Percentiles rank a stretch among this genome's conserved stretches.
Conservation (phyloP, 31 red algal species). For the Asparagopsis taxiformis region DNA sequence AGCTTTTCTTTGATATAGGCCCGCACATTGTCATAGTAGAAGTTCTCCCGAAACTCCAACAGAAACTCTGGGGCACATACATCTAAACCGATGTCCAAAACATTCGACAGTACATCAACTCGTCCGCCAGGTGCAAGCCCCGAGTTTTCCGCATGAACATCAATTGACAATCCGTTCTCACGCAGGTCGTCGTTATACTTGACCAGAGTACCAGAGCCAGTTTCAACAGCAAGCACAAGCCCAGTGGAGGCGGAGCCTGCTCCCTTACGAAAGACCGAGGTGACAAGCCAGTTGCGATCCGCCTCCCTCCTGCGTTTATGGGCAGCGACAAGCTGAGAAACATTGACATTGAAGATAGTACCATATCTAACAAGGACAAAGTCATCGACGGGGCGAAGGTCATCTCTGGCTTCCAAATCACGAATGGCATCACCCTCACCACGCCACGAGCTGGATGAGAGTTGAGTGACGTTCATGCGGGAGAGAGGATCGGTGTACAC, state of each 20-base stretch:
- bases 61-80: slow-evolving; percentile 73
- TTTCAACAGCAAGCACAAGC: slow-evolving; percentile 54
- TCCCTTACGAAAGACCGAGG: slow-evolving; percentile 44
- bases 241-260: slow-evolving; percentile 11
- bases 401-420: slow-evolving; percentile 59
- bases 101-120: slow-evolving; percentile 27
- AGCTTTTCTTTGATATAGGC: slow-evolving; percentile 83
- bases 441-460: slow-evolving; percentile 29
- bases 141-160: slow-evolving; percentile 22
- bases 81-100: slow-evolving; percentile 60
- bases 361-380: slow-evolving; percentile 71
- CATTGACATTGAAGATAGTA: slow-evolving; percentile 58
- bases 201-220: slow-evolving; percentile 35
- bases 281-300: slow-evolving; percentile 71
- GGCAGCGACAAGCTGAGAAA: slow-evolving; percentile 27
- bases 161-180: slow-evolving; percentile 12
- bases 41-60: slow-evolving; percentile 88
- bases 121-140: slow-evolving; percentile 1
- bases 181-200: slow-evolving; percentile 11
- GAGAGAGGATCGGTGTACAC: slow-evolving; percentile 23
- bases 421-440: slow-evolving; percentile 62
- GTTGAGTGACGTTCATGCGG: slow-evolving; percentile 17
- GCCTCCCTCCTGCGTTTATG: slow-evolving; percentile 40
- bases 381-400: slow-evolving; percentile 66
- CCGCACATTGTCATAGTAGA: slow-evolving; percentile 80